Evolutionary conservation across 441 rosid species (phyloP).

Genomic region (Codiaeum variegatum): DNA sequence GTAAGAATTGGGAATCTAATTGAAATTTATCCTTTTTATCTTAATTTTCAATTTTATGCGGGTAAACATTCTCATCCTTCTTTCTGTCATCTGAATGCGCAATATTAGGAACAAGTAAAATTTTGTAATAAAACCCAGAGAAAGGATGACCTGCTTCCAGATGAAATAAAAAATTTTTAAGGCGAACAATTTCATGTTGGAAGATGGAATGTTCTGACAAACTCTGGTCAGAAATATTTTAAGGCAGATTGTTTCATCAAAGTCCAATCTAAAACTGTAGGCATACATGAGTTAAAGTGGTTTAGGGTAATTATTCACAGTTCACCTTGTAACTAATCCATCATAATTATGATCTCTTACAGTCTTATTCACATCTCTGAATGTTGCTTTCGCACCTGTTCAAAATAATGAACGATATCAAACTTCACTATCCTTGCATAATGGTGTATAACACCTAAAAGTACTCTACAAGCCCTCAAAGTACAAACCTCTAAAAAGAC

Average conservation of each 20-base stretch:
- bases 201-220: background rate
- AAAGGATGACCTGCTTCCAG: background rate
- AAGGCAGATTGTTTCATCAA: background rate
- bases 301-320: background rate
- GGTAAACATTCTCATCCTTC: background rate
- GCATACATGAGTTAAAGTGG: background rate
- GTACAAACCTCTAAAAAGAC: background rate
- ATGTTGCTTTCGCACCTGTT: background rate
- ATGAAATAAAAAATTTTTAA: background rate
- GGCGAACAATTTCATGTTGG: background rate
- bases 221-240: background rate
- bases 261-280: background rate
- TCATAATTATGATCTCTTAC: background rate
- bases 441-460: background rate
- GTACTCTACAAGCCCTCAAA: background rate
- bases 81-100: background rate
- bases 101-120: background rate
- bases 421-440: background rate
- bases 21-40: too few species aligned
- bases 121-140: background rate
- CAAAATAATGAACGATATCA: background rate
- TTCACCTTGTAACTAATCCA: background rate
- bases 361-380: background rate
- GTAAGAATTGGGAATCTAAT: constrained; percentile 24
- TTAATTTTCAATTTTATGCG: background rate